These are phyloP conservation scores for Myxozyma neotropica DNA, from an alignment of 805 yeast species.

Conservation along the genomic window DNA sequence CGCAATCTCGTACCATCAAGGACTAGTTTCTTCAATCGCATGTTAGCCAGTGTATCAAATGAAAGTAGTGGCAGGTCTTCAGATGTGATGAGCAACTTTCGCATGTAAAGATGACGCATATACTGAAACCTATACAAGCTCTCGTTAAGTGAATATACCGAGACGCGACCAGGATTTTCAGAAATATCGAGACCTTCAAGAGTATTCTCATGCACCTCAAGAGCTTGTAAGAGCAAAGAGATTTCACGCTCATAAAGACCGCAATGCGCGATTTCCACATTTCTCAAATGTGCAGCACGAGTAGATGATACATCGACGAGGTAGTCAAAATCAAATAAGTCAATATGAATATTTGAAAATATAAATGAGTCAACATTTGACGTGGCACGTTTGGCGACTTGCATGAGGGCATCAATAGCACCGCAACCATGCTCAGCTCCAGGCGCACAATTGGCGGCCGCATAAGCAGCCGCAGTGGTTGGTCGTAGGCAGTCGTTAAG, in stretches of 20 bases:
- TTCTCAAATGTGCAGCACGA: constrained; percentile 28
- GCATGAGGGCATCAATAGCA: constrained; percentile 31
- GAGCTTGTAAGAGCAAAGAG: constrained; percentile 33
- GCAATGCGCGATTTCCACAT: constrained; percentile 34
- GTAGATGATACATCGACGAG: constrained; percentile 31
- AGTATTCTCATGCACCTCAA: constrained; percentile 35
- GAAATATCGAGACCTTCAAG: constrained; percentile 36
- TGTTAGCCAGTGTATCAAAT: constrained; percentile 29
- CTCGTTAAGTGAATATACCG: constrained; percentile 32
- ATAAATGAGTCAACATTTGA: constrained; percentile 33
- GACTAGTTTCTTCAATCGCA: constrained; percentile 29
- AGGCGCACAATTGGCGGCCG: neutral
- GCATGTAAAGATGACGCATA: constrained; percentile 27
- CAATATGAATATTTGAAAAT: constrained; percentile 30
- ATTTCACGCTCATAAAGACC: constrained; percentile 36
- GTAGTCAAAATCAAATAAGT: constrained; percentile 28
- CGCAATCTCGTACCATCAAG: constrained; percentile 34
- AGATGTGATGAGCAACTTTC: constrained; percentile 25
- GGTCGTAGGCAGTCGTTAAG: constrained; percentile 23
- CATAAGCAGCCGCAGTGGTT: neutral
- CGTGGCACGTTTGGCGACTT: constrained; percentile 27
- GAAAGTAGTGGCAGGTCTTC: constrained; percentile 33
- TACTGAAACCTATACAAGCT: constrained; percentile 30
- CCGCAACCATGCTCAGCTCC: constrained; percentile 24
- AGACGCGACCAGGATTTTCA: constrained; percentile 36